These are phyloP conservation scores for Solanum peruvianum DNA, from an alignment of 257 asterid genomes.

Conservation along the genomic window DNA sequence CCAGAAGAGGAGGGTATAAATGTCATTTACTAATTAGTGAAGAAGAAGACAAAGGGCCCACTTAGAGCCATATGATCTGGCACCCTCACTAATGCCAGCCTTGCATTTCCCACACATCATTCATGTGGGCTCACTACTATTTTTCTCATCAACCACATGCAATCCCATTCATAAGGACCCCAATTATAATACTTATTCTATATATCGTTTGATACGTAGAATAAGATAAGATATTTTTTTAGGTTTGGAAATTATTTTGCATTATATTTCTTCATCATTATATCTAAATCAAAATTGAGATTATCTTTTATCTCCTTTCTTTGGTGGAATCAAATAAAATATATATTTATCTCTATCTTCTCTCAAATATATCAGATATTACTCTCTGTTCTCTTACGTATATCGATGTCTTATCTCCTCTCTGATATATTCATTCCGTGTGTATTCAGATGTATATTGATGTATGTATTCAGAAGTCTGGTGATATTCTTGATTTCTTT, in stretches of 20 bases:
- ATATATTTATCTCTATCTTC: fast-evolving
- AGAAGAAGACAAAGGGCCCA: neutral
- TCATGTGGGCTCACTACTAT: constrained; percentile 38
- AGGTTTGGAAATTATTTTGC: neutral
- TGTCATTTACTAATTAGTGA: neutral
- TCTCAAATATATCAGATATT: no score
- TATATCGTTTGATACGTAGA: neutral
- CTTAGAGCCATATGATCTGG: constrained; percentile 53
- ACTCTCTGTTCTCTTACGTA: no score
- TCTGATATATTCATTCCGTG: neutral
- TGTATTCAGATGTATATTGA: fast-evolving
- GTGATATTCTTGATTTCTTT: neutral
- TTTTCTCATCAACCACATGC: constrained; percentile 51
- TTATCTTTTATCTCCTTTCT: neutral
- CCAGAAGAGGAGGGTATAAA: constrained; percentile 12
- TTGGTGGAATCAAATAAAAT: neutral
- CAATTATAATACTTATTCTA: constrained; percentile 14
- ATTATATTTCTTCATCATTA: neutral
- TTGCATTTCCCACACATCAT: constrained; percentile 64
- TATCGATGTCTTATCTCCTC: fast-evolving
- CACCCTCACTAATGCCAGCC: constrained; percentile 83
- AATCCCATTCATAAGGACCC: constrained; percentile 15
- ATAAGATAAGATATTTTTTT: neutral
- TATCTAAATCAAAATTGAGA: neutral
- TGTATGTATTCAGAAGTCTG: neutral